Evolutionary conservation across 306 rosid species (phyloP).

Genomic region (Fragaria ananassa): DNA sequence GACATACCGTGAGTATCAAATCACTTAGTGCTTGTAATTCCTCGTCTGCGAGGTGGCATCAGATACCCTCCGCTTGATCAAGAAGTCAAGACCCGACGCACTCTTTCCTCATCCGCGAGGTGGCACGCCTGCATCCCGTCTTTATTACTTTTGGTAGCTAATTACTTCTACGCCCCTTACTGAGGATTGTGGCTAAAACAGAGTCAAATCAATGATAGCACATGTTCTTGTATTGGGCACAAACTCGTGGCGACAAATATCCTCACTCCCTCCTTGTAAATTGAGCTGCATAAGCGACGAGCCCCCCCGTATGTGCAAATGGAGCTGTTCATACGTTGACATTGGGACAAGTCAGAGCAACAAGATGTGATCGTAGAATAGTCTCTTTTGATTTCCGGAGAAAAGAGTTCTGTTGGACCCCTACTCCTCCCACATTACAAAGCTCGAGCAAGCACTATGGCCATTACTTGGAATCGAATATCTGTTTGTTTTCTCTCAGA

Average conservation of each 20-base stretch:
- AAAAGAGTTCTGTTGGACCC: neutral
- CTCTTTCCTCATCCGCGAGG: too few species aligned
- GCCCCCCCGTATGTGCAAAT: neutral
- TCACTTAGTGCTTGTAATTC: too few species aligned
- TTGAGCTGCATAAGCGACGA: neutral
- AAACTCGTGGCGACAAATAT: neutral
- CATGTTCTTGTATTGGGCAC: neutral
- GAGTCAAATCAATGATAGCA: neutral
- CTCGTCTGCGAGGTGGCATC: too few species aligned
- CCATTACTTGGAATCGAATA: neutral
- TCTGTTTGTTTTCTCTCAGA: neutral
- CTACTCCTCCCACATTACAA: neutral
- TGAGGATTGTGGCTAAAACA: too few species aligned
- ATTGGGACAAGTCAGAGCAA: too few species aligned
- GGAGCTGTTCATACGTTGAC: neutral
- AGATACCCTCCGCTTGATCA: too few species aligned
- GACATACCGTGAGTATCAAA: too few species aligned
- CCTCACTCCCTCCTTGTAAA: neutral
- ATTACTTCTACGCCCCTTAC: too few species aligned
- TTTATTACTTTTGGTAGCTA: too few species aligned
- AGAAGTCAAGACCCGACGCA: too few species aligned
- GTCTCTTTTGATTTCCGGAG: neutral
- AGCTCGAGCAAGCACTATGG: too few species aligned
- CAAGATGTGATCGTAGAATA: neutral
- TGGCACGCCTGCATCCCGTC: too few species aligned